Percentiles rank a stretch among this genome's conserved stretches.
Conservation (phyloP, 2,329 filamentous ascomycete genomes). For the Aspergillus fumigatiaffinis region DNA sequence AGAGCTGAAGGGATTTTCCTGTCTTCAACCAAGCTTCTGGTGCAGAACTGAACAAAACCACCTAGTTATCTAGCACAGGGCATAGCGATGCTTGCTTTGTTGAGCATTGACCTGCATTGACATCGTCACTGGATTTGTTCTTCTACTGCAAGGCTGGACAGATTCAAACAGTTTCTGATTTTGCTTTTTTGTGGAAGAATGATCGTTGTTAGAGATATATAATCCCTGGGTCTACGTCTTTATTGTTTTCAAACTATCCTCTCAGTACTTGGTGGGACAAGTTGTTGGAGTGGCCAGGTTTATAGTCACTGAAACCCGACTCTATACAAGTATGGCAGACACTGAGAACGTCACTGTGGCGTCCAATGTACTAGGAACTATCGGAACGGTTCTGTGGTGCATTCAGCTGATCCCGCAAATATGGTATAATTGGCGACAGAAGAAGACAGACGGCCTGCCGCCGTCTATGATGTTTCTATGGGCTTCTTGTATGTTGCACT, state of each 20-base stretch:
- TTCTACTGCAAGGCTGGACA: neutral
- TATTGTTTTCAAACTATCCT: neutral
- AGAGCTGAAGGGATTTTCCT: neutral
- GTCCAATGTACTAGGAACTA: slow-evolving; percentile 39
- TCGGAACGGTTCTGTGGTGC: slow-evolving; percentile 41
- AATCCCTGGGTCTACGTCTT: neutral
- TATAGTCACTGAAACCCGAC: neutral
- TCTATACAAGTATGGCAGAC: slow-evolving; percentile 4
- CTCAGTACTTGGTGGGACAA: neutral
- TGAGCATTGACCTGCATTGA: neutral
- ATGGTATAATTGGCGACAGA: slow-evolving; percentile 59
- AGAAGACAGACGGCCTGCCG: slow-evolving; percentile 60
- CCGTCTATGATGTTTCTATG: slow-evolving; percentile 61
- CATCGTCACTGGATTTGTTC: neutral
- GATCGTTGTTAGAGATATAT: neutral
- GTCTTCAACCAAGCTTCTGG: neutral
- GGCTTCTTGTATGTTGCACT: slow-evolving; percentile 46
- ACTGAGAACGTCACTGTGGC: slow-evolving; percentile 29
- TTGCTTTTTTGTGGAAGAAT: neutral
- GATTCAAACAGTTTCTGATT: neutral
- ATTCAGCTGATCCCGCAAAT: slow-evolving; percentile 46
- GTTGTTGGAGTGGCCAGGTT: neutral
- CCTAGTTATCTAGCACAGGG: neutral
- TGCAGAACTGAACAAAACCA: neutral
- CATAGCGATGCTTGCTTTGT: neutral